Evolutionary conservation across 305 asterid genomes (phyloP), one percentile per base, ranked within the genome.

Genomic region (Stenogyne calaminthoides): DNA sequence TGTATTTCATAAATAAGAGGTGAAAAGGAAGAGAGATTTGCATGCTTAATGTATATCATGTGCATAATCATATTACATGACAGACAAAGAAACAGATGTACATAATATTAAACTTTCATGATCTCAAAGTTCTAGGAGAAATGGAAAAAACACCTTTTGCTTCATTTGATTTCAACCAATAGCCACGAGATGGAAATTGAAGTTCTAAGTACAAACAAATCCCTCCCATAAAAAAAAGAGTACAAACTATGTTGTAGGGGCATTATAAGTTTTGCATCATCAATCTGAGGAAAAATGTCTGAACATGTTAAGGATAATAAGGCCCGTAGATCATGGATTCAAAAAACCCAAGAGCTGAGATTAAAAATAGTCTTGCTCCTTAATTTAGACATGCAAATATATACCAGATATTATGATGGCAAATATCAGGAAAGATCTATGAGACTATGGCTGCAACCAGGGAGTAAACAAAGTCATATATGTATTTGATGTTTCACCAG

Each of bases 111-210:
- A 12, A 20, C 32, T 54, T 72, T 67, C 64, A 67, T 52, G 67
- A 61, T 36, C 44, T 37, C 9, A 47, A 40, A 61, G 12, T 70
- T 69, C 73, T 4, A 19, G 65, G 52, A 27, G 19, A 11, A 76
- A 64, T 29, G 25, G 67, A 42, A 19, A 69, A 37, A 64, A 54
- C 20, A 58, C 42, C 59, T 42, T 32, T 73, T 77, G 60, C 42
- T 69, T 69, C 39, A 69, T n/a, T 74, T 69, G 70, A 42, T 67
- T 60, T 60, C 14, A 57, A 52, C 56, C 16, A 70, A 49, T 69
- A 71, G 34, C 40, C 51, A 1, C 42, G 65, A 32, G 7, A 19
- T 22, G 19, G 58, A 36, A 12, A 19, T 14, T 46, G 27, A 25
- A 11, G 44, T 49, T 27, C 29, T 25, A 57, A 69, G 40, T 37